Conservation (phyloP, 2,329 filamentous ascomycete genomes). For the Xenosphaeropsis pyriputrescens region DNA sequence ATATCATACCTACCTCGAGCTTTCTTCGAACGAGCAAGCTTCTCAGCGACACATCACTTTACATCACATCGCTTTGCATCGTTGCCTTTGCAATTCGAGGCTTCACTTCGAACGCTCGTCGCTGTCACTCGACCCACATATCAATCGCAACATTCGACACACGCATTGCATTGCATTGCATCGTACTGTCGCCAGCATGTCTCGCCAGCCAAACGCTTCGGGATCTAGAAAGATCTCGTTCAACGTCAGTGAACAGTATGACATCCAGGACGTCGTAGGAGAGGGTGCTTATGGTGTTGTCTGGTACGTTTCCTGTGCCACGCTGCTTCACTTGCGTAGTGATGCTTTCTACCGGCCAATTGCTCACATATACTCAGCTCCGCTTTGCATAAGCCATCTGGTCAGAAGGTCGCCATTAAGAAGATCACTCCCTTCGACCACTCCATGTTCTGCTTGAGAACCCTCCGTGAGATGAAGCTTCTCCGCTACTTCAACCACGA, state of each 20-base stretch:
- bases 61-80: too few relatives aligned
- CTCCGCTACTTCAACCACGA: conserved; percentile 98
- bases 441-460: conserved; percentile 96
- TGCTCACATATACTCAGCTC: conserved; percentile 42
- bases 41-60: too few relatives aligned
- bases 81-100: too few relatives aligned
- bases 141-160: too few relatives aligned
- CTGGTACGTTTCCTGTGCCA: conserved; percentile 49
- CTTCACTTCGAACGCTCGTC: too few relatives aligned
- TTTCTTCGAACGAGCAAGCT: too few relatives aligned
- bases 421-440: conserved; percentile 99
- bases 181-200: conserved; percentile 8
- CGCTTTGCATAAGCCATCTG: conserved; percentile 92
- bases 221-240: conserved; percentile 92
- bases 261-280: conserved; percentile 98
- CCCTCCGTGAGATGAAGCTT: conserved; percentile 97
- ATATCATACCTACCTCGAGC: too few relatives aligned
- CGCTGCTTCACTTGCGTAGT: conserved; percentile 1
- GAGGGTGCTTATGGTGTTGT: conserved; percentile 98
- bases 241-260: conserved; percentile 98
- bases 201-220: conserved; percentile 32
- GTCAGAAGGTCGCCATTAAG: conserved; percentile 98
- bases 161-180: too few relatives aligned
- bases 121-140: too few relatives aligned
- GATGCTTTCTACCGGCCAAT: not conserved